phyloP scores from a whole-genome alignment of 148 eudicot species.

The Heliamphora exappendiculata region DNA sequence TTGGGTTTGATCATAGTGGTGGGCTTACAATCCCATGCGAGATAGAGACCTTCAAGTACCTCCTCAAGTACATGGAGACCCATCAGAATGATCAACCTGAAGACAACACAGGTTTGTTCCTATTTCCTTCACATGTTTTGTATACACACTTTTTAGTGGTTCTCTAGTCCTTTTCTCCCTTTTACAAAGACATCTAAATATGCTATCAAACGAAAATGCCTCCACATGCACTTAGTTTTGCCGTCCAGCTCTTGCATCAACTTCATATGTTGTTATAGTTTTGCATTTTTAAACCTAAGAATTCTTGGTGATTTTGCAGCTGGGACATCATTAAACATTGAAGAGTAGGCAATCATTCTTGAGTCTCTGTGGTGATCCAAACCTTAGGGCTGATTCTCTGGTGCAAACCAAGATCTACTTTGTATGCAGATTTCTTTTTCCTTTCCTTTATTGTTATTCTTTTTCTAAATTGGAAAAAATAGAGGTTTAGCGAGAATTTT shows the following conservation, averaged over 20 bases:
- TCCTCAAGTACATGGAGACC: conserved; percentile 60
- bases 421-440: conserved; percentile 15
- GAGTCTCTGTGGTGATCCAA: conserved; percentile 8
- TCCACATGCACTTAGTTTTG: neutral
- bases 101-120: conserved; percentile 8
- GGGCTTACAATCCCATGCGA: conserved; percentile 78
- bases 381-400: conserved; percentile 13
- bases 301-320: conserved; percentile 29
- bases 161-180: neutral
- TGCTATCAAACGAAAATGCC: neutral
- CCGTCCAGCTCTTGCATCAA: neutral
- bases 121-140: neutral
- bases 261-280: neutral
- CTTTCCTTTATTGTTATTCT: conserved; percentile 1
- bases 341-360: conserved; percentile 21
- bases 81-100: conserved; percentile 31
- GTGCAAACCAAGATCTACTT: conserved; percentile 15
- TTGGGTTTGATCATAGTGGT: conserved; percentile 71
- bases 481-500: conserved; percentile 21
- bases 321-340: conserved; percentile 25
- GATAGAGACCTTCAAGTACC: conserved; percentile 80
- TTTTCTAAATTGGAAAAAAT: neutral
- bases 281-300: neutral
- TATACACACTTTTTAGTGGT: neutral
- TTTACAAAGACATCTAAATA: neutral